Base-by-base conservation (phyloP, 805 yeast genomes). In the Sugiyamaella marilandica region DNA sequence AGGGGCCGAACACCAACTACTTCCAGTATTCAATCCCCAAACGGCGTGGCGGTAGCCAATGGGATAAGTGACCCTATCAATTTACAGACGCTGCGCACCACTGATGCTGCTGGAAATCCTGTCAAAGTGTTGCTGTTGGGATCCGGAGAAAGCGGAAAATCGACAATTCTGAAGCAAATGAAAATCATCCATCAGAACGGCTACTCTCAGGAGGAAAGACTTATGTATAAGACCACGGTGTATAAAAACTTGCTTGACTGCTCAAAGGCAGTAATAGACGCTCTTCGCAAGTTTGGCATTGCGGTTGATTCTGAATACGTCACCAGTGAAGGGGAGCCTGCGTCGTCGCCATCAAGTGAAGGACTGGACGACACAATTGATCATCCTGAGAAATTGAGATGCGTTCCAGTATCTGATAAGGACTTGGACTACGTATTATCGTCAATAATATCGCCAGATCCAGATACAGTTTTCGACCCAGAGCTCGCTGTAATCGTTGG, bases 111-210 rank as follows among this genome's bases (percentile, higher is more conserved):
- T 39, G 43, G 43, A n/a, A 39, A 39, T 19, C 43, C 43, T 39
- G 16, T 39, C 21, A 90, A 90, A 66, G 83, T 91, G 45, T 73
- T 91, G 35, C 73, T 91, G 33, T 61, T 73, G 7, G 76, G 99
- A 4, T 86, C 97, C 0, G 99, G 98, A 13, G 95, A 86, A 64
- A 76, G 84, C 56, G 95, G 95, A 3, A 87, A 86, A 64, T 83
- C 90, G 7, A 86, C 95, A 14, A 82, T 86, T 50, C 79, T 87
- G 50, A 87, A 85, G 66, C 95, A 86, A 67, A 87, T 87, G 82
- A 85, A 85, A 64, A 85, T 85, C 54, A 72, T 85, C 47, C 88
- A 85, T 64, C 86, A 84, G 63, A 75, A 81, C 59, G 91, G 91
- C 8, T 85, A 82, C 64, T 68, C 83, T 49, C 72, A 82, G 67